These are phyloP conservation scores for Fusarium pseudoanthophilum DNA, from an alignment of 2,329 filamentous ascomycete species.

Conservation along the genomic window DNA sequence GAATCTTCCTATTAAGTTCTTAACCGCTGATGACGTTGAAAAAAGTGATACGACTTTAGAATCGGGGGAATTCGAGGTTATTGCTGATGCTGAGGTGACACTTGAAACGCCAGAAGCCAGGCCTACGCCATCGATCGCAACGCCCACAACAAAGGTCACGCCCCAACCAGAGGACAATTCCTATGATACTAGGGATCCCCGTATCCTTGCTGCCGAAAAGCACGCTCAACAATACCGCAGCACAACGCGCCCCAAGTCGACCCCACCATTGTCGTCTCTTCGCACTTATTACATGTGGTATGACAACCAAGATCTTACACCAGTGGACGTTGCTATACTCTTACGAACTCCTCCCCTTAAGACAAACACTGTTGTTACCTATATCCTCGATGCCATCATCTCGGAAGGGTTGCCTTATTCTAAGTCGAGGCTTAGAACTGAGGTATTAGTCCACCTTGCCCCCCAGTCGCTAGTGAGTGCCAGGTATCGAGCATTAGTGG, in stretches of 20 bases:
- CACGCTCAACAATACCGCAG: conserved; percentile 52
- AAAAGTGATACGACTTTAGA: conserved; percentile 50
- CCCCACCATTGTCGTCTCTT: conserved; percentile 52
- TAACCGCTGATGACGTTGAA: conserved; percentile 38
- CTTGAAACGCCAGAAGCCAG: neutral
- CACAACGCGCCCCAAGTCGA: conserved; percentile 38
- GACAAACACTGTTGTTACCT: conserved; percentile 64
- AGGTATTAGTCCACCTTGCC: conserved; percentile 55
- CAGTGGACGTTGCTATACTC: conserved; percentile 62
- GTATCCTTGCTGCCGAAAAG: conserved; percentile 57
- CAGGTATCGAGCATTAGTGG: conserved; percentile 46
- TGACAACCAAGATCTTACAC: conserved; percentile 58
- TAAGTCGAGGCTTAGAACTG: conserved; percentile 54
- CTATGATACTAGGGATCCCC: conserved; percentile 48
- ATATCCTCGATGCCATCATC: conserved; percentile 67
- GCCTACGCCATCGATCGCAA: neutral
- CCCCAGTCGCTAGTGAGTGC: conserved; percentile 15
- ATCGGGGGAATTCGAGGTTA: conserved; percentile 34
- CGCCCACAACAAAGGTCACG: neutral
- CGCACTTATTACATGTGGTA: conserved; percentile 75
- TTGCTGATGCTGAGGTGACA: conserved; percentile 23
- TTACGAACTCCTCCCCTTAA: conserved; percentile 71
- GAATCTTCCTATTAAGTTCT: conserved; percentile 69
- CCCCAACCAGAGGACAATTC: neutral
- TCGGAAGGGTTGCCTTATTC: conserved; percentile 63